Evolutionary conservation across 768 basidiomycete genomes (phyloP).

Genomic region (Xerocomus brunneocitrinus): DNA sequence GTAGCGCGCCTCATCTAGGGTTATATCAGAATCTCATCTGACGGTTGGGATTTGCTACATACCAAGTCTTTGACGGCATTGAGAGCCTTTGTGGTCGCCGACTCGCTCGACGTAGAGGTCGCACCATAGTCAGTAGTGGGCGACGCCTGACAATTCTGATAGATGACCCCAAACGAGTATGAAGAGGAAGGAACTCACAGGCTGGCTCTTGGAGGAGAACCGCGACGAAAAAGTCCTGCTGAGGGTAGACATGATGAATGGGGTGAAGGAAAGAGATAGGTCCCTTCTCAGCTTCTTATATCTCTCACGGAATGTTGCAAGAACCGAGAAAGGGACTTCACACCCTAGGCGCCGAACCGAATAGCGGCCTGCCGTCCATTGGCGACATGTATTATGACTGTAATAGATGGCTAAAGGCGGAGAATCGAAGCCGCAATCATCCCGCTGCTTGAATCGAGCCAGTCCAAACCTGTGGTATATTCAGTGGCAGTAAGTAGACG

Average conservation of each 20-base stretch:
- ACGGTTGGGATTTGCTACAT: background rate
- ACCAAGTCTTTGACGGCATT: conserved; percentile 29
- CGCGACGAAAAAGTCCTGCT: conserved; percentile 28
- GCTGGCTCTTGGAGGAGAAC: conserved; percentile 25
- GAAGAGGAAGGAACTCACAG: conserved; percentile 14
- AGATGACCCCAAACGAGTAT: background rate
- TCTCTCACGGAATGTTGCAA: background rate
- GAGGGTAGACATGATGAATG: conserved; percentile 25
- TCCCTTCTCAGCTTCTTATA: conserved; percentile 27
- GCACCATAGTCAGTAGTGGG: conserved; percentile 10
- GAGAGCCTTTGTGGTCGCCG: conserved; percentile 22
- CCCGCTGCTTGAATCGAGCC: background rate
- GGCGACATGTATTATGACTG: background rate
- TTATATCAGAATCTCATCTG: background rate
- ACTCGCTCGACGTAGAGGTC: conserved; percentile 10
- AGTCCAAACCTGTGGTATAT: too few species aligned
- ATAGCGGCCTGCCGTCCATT: conserved; percentile 5
- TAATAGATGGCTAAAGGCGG: background rate
- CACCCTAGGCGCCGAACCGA: conserved; percentile 20
- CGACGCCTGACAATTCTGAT: conserved; percentile 10
- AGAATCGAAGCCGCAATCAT: background rate
- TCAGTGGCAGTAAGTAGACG: background rate
- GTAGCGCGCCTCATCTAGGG: conserved; percentile 27
- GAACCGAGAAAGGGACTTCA: conserved; percentile 18
- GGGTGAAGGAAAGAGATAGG: background rate